Percentiles rank a stretch among this genome's conserved stretches.
These are phyloP conservation scores for Termitomyces sp. DNA, from an alignment of 768 basidiomycete genomes.

Conservation along the genomic window DNA sequence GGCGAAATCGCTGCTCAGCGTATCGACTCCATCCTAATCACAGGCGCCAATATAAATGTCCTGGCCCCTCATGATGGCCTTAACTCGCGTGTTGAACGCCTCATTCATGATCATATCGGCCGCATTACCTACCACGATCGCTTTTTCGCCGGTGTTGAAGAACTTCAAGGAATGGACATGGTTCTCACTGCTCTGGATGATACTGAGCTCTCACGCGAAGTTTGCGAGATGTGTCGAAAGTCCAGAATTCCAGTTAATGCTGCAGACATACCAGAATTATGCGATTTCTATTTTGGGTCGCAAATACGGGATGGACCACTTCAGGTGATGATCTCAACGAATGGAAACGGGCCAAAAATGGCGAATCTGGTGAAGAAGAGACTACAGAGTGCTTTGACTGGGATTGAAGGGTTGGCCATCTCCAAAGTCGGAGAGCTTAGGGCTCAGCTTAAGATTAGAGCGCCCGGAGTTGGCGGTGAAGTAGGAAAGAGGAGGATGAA, in stretches of 20 bases:
- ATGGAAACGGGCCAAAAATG: constrained; percentile 88
- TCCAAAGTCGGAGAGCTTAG: constrained; percentile 75
- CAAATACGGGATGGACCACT: constrained; percentile 87
- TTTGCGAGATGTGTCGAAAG: constrained; percentile 64
- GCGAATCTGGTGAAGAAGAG: constrained; percentile 75
- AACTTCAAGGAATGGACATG: constrained; percentile 73
- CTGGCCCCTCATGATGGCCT: constrained; percentile 69
- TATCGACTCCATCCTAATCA: constrained; percentile 76
- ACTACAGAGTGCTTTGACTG: constrained; percentile 66
- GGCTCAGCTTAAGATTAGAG: constrained; percentile 65
- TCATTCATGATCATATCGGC: constrained; percentile 43
- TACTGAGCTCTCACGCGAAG: constrained; percentile 61
- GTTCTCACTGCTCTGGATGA: constrained; percentile 93
- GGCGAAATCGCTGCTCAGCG: constrained; percentile 89
- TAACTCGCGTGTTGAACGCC: constrained; percentile 48
- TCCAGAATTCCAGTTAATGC: constrained; percentile 86
- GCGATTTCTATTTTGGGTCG: constrained; percentile 98
- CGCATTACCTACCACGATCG: constrained; percentile 72
- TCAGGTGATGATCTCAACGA: constrained; percentile 95
- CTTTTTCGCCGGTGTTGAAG: constrained; percentile 55
- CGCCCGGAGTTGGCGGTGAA: constrained; percentile 77
- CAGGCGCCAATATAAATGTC: constrained; percentile 76
- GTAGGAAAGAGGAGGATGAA: constrained; percentile 79
- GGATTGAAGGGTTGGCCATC: constrained; percentile 72
- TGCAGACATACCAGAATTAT: constrained; percentile 91